Base-by-base conservation (phyloP, 345 rosid species). In the Eucalyptus victrix region DNA sequence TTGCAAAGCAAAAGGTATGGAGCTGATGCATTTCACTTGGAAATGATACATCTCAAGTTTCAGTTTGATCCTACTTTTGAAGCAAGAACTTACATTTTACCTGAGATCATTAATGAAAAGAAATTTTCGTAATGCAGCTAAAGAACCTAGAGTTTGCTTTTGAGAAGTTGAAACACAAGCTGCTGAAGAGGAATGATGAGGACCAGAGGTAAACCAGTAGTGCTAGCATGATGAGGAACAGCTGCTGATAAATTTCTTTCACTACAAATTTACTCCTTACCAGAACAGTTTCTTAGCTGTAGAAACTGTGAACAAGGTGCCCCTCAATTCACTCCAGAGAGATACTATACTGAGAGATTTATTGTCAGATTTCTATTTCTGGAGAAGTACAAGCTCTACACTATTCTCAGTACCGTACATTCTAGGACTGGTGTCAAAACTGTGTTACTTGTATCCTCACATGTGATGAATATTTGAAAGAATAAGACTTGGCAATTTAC, bases 1-100 rank as follows among this genome's bases (percentile, higher is more conserved):
- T 93, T 91, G 94, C 96, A 72, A 93, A 87, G 88, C 92, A 91
- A 92, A 93, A 94, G 95, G 96, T 94, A 93, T 40, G 85, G 85
- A 76, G 85, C 47, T 76, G 85, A 40, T 76, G 85, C 47, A 76
- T 72, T 76, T 76, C 85, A 40, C 47, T 76, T 14, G 47, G 47
- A 76, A 76, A 76, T 76, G 47, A 76, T 76, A 21, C 53, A 87
- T 42, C 21, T 87, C 49, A 34, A 53, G 32, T 58, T 53, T 19
- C 42, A 9, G 50, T 87, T 40, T 76, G 85, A 23, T 40, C 17
- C 47, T 40, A 40, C 47, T 21, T 53, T 45, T 60, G 65, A 87
- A 34, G 60, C 40, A 87, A 10, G 49, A 16, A 53, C 11, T 87
- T 87, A 34, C 47, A 34, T 18, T 23, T 50, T 56, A 86, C 85